A percentile compares a stretch with the other conserved stretches of the same genome.
Evolutionary conservation across 2,329 filamentous ascomycete species (phyloP).

Genomic region (Sporothrix luriei): DNA sequence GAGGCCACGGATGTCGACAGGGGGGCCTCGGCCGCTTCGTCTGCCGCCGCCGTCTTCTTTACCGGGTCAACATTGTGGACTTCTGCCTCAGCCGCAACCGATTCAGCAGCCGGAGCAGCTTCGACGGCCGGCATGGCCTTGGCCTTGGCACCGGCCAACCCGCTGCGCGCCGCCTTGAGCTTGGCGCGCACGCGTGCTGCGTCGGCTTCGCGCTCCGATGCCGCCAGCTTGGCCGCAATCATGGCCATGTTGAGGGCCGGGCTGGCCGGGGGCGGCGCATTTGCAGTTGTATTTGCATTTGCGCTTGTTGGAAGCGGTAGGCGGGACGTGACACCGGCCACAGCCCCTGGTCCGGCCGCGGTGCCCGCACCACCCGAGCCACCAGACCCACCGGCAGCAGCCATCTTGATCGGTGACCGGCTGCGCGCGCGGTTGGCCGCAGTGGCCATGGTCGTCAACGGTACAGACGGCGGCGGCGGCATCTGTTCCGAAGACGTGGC

Average conservation of each 20-base stretch:
- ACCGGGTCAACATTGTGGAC: conserved; percentile 29
- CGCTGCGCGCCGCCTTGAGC: conserved; percentile 55
- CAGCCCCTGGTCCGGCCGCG: not conserved
- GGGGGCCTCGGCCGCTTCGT: not conserved
- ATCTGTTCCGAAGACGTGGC: conserved; percentile 8
- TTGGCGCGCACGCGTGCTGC: conserved; percentile 65
- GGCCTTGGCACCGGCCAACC: conserved; percentile 8
- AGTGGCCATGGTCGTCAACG: not conserved
- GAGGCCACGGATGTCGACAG: conserved; percentile 17
- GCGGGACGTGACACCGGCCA: conserved; percentile 23
- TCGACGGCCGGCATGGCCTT: conserved; percentile 6
- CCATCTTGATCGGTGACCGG: conserved; percentile 33
- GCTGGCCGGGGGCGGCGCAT: conserved; percentile 50
- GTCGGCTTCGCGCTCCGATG: conserved; percentile 65
- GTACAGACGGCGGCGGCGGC: conserved; percentile 14
- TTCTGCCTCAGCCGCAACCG: conserved; percentile 9
- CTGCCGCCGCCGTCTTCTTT: conserved; percentile 26
- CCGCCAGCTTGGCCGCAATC: conserved; percentile 65
- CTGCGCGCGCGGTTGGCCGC: conserved; percentile 30
- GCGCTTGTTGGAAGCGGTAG: conserved; percentile 37
- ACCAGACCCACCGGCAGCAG: conserved; percentile 30
- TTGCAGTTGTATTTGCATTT: conserved; percentile 30
- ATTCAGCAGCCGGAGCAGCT: not conserved
- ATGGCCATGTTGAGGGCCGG: conserved; percentile 63
- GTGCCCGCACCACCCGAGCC: not conserved